These are phyloP conservation scores for Pseudocohnilembus persalinus DNA, from an alignment of 169 alveolate genomes.

Conservation along the genomic window DNA sequence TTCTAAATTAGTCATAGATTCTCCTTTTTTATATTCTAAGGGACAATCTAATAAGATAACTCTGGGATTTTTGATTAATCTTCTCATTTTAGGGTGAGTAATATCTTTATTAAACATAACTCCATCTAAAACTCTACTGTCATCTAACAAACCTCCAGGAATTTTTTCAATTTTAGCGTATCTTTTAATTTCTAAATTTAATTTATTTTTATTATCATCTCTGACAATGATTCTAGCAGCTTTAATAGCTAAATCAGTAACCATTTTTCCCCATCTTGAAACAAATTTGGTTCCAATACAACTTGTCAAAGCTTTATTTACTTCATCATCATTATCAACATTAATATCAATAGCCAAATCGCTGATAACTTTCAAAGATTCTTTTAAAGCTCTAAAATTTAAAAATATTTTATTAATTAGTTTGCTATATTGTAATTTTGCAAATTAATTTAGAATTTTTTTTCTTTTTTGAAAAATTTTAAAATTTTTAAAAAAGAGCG, in stretches of 20 bases:
- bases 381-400: conserved; percentile 93
- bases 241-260: conserved; percentile 92
- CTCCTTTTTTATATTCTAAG: conserved; percentile 98
- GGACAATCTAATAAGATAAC: conserved; percentile 97
- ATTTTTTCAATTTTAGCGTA: conserved; percentile 98
- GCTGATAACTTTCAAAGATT: conserved; percentile 85
- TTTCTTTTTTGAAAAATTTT: too few relatives aligned
- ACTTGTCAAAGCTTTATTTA: conserved; percentile 57
- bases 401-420: too few relatives aligned
- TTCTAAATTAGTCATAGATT: conserved; percentile 97
- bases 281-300: conserved; percentile 94
- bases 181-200: conserved; percentile 94
- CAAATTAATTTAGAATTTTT: too few relatives aligned
- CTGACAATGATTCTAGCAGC: conserved; percentile 91
- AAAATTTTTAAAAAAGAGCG: too few relatives aligned
- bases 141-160: conserved; percentile 99
- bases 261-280: conserved; percentile 93
- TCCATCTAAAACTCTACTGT: conserved; percentile 95
- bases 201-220: conserved; percentile 75
- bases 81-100: conserved; percentile 98
- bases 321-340: conserved; percentile 82
- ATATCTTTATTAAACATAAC: conserved; percentile 97
- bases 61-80: conserved; percentile 95
- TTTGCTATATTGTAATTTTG: too few relatives aligned
- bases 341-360: conserved; percentile 89